Evolutionary conservation across 305 asterid genomes (phyloP), one percentile per base, ranked within the genome.

Genomic region (Rubia tinctorum): DNA sequence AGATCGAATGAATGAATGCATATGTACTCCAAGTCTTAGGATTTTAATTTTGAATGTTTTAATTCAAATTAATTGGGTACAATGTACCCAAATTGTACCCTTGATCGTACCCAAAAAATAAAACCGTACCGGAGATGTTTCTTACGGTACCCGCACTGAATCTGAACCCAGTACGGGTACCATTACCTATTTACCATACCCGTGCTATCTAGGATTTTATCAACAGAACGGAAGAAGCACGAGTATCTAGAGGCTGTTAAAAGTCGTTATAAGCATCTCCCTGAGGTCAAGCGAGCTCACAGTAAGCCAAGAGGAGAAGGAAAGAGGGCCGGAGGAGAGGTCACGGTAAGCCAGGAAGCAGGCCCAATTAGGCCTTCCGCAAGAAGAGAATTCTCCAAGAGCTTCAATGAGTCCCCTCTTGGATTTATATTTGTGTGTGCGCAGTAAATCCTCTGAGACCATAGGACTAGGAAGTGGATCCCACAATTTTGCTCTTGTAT

Each of bases 261-360:
- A 88, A 92, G 87, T 71, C 97, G 98, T 72, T 92, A 88, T 88
- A 95, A 90, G 84, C 97, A 95, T 87, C 99, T 95, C 76, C 83
- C 88, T 18, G 99, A 89, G 81, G 84, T 95, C 77, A 92, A 88
- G 76, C 97, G 98, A 75, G 92, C 92, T 73, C 88, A 82, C 87
- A 92, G 99, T n/a, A n/a, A n/a, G n/a, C n/a, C n/a, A n/a, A n/a
- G n/a, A n/a, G n/a, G n/a, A n/a, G n/a, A n/a, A 88, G 82, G 94
- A 92, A 83, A 78, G 89, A 80, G 22, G 90, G 85, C 74, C 90
- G 87, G 83, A 87, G 91, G 83, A 84, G 91, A 81, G 95, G 96
- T 75, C 99, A 95, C 77, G 92, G 99, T 79, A 86, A 96, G 14
- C 96, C 97, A 0, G 98, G 99, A 71, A 90, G 95, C 76, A 90